Evolutionary conservation across 2,329 filamentous ascomycete genomes (phyloP), one percentile per base, ranked within the genome.

Genomic region (Botrytis byssoidea): DNA sequence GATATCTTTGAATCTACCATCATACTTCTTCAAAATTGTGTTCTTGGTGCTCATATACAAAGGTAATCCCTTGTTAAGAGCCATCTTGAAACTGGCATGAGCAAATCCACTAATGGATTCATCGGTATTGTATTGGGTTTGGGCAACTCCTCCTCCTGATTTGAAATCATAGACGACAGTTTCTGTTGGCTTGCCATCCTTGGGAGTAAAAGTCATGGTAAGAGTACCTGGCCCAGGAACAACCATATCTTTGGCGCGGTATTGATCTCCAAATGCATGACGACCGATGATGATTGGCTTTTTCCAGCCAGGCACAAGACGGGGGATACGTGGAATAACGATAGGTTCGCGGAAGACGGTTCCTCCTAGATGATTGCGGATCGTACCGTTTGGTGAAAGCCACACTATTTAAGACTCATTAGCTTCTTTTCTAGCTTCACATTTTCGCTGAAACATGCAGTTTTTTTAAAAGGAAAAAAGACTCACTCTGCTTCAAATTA

Each of bases 31-130:
- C 79, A 99, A 87, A 80, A 99, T 99, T 79, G 96, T 99, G 89
- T 98, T 98, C 92, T 99, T 99, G 85, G 96, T 99, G 89, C 94
- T 97, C 95, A 98, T 97, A 88, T 98, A 99, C 81, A 99, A 88
- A n/a, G 96, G 96, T 78, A 97, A 87, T 77, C 87, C 87, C 89
- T 97, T 96, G 84, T 90, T 87, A 64, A 98, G 86, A 48, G 96
- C 95, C 78, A 98, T 90, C 90, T 98, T 97, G 90, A 99, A 98
- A 79, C 91, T 95, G 76, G 96, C 93, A 83, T 98, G 96, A 73
- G 96, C 96, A 81, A 99, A 99, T 75, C 96, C 96, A 72, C 87
- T 86, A 84, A 99, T 99, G 82, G 93, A 96, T 83, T 98, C 96
- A 81, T 96, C 91, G 40, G 96, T 98, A 89, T 99, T 99, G 89